Evolutionary conservation across 768 basidiomycete genomes (phyloP), one percentile per base, ranked within the genome.

Genomic region (Lactarius hatsudake): DNA sequence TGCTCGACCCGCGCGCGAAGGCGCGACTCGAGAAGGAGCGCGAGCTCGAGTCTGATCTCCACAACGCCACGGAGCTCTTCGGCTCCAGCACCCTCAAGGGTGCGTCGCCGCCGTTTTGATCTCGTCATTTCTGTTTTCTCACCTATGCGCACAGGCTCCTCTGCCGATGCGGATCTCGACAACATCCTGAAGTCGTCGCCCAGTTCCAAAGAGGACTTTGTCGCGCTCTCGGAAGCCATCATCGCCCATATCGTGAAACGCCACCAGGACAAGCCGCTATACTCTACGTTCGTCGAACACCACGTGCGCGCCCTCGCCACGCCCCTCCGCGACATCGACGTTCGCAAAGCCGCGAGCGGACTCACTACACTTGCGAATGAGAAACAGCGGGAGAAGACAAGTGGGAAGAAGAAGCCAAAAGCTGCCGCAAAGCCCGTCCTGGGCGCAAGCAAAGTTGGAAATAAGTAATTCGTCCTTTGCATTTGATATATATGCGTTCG

Each of bases 281-380:
- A 93, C 75, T 75, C 88, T 5, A 71, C 83, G 0, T 98, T 99
- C 72, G 83, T 94, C 64, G 95, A 98, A 73, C 84, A 92, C 70
- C 88, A 95, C 70, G 87, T 86, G 20, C 87, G 89, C 56, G 87
- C 88, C 60, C 78, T 97, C 18, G 88, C 90, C 0, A 78, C 81
- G 66, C 86, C 93, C 6, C 82, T 98, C 63, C 91, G 88, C 73
- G 94, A 98, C 68, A 87, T 94, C 61, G 96, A 99, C 72, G 88
- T 94, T 32, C 85, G 95, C 68, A 98, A 98, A 75, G 92, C 86
- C 0, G 92, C 94, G 0, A 90, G 87, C 59, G 87, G 82, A 4
- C 79, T 99, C 63, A 93, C 92, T 18, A 89, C 91, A 3, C 81
- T 98, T 7, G 91, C 94, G 59, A 98, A 96, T 73, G 94, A 96